These are phyloP conservation scores for Xylaria digitata DNA, from an alignment of 2,329 filamentous ascomycete genomes.

Conservation along the genomic window DNA sequence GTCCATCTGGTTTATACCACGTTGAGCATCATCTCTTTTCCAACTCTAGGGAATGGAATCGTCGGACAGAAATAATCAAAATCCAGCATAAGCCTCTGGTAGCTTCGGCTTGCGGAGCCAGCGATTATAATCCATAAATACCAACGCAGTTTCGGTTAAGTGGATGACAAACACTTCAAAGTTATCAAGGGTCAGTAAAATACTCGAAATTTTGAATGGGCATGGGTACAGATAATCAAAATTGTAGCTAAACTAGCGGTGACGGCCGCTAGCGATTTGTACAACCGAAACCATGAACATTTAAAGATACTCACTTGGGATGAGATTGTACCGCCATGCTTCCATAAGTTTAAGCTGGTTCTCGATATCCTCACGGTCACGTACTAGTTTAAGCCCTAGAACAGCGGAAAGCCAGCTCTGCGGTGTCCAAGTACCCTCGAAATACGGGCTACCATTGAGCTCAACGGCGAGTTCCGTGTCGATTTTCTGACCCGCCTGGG, in stretches of 20 bases:
- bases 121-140: constrained; percentile 39
- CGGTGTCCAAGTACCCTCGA: constrained; percentile 52
- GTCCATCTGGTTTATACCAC: too few relatives aligned
- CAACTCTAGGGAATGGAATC: too few relatives aligned
- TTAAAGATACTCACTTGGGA: constrained; percentile 39
- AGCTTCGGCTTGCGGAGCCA: constrained; percentile 35
- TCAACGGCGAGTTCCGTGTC: constrained; percentile 43
- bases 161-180: constrained; percentile 45
- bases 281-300: background rate
- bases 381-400: constrained; percentile 48
- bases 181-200: constrained; percentile 6
- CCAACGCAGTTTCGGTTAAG: constrained; percentile 41
- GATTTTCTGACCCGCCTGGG: constrained; percentile 50
- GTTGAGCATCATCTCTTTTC: too few relatives aligned
- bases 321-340: constrained; percentile 54
- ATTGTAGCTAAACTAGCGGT: background rate
- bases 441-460: constrained; percentile 47
- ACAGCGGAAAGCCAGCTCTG: constrained; percentile 55
- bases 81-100: constrained; percentile 15
- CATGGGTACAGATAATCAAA: background rate
- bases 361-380: constrained; percentile 43
- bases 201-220: too few relatives aligned
- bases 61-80: background rate
- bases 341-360: constrained; percentile 48
- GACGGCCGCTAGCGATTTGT: background rate